Base-by-base conservation (phyloP, 305 asterid genomes). In the Fraxinus latifolia region DNA sequence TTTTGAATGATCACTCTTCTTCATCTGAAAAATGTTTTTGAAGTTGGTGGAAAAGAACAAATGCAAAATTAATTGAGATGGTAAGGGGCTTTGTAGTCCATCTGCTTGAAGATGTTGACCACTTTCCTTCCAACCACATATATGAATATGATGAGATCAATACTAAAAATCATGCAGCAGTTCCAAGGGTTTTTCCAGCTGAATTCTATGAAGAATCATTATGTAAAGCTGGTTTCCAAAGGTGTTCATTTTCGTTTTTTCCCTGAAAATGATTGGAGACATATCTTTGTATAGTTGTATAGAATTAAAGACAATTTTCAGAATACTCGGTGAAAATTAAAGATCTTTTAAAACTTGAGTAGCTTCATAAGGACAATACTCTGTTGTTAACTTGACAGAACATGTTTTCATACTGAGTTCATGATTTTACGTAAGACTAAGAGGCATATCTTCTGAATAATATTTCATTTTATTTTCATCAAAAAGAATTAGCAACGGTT, bases 401-500 rank as follows among this genome's bases (percentile, higher is more conserved):
- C 33, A 31, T 15, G 75, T 70, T 70, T 14, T 5, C 75, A 12
- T 70, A 31, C 25, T 31, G 75, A 70, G 39, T 70, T 5, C 75
- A 71, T n/a, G 76, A 14, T 71, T 15, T 31, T 71, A 71, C 11
- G 19, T 29, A 31, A 25, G 73, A 65, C 73, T 65, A 39, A 50
- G 31, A 32, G 62, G 78, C 79, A 80, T 60, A 32, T n/a, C 68
- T 73, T 73, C 79, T 47, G 14, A 21, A 60, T 34, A 74, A 50
- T 53, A 73, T 32, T 37, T 76, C 53, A 42, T 31, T 77, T 15
- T 72, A 32, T 72, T 33, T 33, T 33, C 77, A 34, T 44, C 77
- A 78, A 82, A 32, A 11, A 68, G 44, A 17, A 47, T 79, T 62
- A 82, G 80, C 83, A 79, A 86, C 76, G 31, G 58, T 83, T 78